Evolutionary conservation across 345 rosid species (phyloP).

Genomic region (Syzygium aqueum): DNA sequence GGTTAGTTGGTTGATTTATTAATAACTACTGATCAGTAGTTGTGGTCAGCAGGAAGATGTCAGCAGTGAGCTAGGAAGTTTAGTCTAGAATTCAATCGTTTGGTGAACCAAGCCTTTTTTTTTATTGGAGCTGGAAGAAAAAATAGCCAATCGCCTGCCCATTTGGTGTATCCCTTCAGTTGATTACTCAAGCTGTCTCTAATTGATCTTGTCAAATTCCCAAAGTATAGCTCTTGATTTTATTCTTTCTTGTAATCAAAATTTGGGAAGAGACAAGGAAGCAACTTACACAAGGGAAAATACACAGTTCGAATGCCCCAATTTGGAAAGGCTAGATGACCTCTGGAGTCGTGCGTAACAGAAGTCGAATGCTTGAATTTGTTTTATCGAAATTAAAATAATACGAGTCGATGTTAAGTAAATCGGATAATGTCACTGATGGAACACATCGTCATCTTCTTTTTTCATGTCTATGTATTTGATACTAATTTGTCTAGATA

Average conservation of each 20-base stretch:
- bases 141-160: background rate
- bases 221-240: background rate
- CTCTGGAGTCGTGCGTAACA: rapidly evolving
- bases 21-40: background rate
- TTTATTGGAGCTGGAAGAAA: background rate
- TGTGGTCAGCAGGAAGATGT: background rate
- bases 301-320: background rate
- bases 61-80: background rate
- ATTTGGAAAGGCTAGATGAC: background rate
- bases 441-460: background rate
- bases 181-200: background rate
- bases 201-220: background rate
- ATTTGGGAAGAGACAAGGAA: background rate
- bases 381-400: no score
- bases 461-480: background rate
- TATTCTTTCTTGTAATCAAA: background rate
- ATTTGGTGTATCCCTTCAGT: background rate
- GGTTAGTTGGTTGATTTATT: background rate
- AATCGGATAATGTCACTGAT: background rate
- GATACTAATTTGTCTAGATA: background rate
- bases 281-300: background rate
- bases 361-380: no score
- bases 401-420: background rate
- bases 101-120: background rate
- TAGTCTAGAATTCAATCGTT: background rate